These are phyloP conservation scores for Hyaloscypha variabilis DNA, from an alignment of 495 filamentous ascomycete species.

Conservation along the genomic window DNA sequence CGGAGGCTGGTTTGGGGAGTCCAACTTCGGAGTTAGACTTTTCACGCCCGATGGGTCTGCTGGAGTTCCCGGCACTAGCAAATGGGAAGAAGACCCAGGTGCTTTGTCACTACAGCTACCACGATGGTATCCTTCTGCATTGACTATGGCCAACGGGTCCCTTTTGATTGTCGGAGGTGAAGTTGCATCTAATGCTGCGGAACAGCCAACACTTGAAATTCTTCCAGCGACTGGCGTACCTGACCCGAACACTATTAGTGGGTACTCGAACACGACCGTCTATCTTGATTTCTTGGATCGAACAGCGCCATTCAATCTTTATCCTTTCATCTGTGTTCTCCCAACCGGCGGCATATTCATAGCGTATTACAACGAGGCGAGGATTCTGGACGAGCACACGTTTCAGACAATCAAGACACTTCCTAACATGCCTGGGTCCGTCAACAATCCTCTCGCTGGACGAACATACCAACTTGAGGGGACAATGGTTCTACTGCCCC, in stretches of 20 bases:
- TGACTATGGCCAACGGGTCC: constrained; percentile 69
- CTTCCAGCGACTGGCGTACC: constrained; percentile 42
- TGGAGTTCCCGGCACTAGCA: constrained; percentile 56
- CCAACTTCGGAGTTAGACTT: constrained; percentile 63
- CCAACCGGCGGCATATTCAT: constrained; percentile 63
- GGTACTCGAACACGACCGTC: constrained; percentile 33
- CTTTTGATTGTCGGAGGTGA: constrained; percentile 68
- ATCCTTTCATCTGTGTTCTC: constrained; percentile 62
- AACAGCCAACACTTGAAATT: constrained; percentile 63
- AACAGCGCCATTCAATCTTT: constrained; percentile 67
- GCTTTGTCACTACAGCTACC: constrained; percentile 57
- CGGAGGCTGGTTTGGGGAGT: constrained; percentile 65
- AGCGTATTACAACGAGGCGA: constrained; percentile 69
- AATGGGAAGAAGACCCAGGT: constrained; percentile 67
- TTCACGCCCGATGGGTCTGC: constrained; percentile 64
- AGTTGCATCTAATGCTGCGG: constrained; percentile 61
- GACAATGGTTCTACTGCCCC: constrained; percentile 58
- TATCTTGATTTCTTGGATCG: constrained; percentile 64
- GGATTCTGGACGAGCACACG: constrained; percentile 59
- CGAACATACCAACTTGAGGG: constrained; percentile 68
- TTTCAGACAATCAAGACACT: constrained; percentile 58
- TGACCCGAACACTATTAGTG: not conserved
- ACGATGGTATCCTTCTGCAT: constrained; percentile 67
- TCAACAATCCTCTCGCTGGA: constrained; percentile 57
- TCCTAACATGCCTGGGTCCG: constrained; percentile 63